Conservation (phyloP, 2,329 filamentous ascomycete genomes). For the Rutstroemia sp. region DNA sequence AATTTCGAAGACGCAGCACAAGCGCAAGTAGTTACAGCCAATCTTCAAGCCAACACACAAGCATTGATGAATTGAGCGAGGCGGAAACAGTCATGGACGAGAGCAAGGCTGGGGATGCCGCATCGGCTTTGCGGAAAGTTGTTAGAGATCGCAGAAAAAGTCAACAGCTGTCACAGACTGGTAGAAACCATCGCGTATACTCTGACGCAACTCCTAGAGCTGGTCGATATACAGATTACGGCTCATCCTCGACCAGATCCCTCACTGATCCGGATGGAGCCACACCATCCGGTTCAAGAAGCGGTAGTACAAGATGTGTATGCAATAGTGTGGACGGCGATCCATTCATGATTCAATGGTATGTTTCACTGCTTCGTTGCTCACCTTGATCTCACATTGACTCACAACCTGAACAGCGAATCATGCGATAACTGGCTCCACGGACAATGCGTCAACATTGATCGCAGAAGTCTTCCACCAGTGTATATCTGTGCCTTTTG, state of each 20-base stretch:
- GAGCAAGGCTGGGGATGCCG: slow-evolving; percentile 45
- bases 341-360: slow-evolving; percentile 59
- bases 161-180: slow-evolving; percentile 17
- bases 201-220: slow-evolving; percentile 16
- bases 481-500: slow-evolving; percentile 60
- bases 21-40: slow-evolving; percentile 24
- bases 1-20: slow-evolving; percentile 17
- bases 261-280: slow-evolving; percentile 41
- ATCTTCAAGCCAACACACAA: slow-evolving; percentile 25
- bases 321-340: slow-evolving; percentile 40
- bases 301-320: slow-evolving; percentile 44
- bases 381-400: neutral
- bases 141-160: slow-evolving; percentile 25
- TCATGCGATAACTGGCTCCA: slow-evolving; percentile 61
- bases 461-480: slow-evolving; percentile 45
- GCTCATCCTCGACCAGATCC: slow-evolving; percentile 41
- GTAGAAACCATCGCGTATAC: slow-evolving; percentile 19
- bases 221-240: slow-evolving; percentile 19
- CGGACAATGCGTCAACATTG: slow-evolving; percentile 55
- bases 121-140: slow-evolving; percentile 53
- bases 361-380: slow-evolving; percentile 23
- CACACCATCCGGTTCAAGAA: slow-evolving; percentile 35
- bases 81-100: slow-evolving; percentile 48
- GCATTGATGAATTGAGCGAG: slow-evolving; percentile 42
- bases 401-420: slow-evolving; percentile 38